Base-by-base conservation (phyloP, 495 filamentous ascomycete genomes). In the Penicillium angulare region DNA sequence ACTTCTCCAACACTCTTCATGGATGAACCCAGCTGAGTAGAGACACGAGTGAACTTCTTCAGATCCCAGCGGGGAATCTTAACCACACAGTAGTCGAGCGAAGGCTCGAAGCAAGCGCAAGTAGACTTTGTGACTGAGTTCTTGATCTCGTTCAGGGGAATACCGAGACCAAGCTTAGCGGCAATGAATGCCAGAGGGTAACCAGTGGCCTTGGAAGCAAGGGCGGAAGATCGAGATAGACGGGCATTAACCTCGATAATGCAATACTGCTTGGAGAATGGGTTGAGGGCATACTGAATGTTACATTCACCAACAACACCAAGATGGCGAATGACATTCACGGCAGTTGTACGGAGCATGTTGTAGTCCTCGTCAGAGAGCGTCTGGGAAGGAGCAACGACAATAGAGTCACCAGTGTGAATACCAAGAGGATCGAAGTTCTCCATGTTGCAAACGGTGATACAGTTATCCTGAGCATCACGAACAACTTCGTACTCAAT, bases 1-100 rank as follows among this genome's bases (percentile, higher is more conserved):
- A 98, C 93, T 67, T 98, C 93, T 60, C 93, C 93, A 36, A 98
- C 91, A 78, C 90, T 95, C 87, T 98, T 98, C 93, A 98, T 98
- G 12, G 93, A 97, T 7, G 93, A 97, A 27, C 88, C 90, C 6
- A 98, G 85, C 70, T 91, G 84, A 3, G 90, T 97, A 7, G 92
- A 97, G 16, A 97, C 93, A 47, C 93, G 86, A 22, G 88, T 92
- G 72, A 98, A 98, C 71, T 98, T 98, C 78, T 97, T 97, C 53
- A 98, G 70, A 72, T 98, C 93, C 93, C 93, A 98, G 52, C 93
- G 82, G 16, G 93, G 93, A 72, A 98, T 98, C 79, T 98, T 98
- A 48, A 98, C 93, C 20, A 97, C 93, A 39, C 97, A 92, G 67
- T 98, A 98, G 67, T 98, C 93, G 0, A 98, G 79, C 2, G 93